Evolutionary conservation across 2,329 filamentous ascomycete species (phyloP).

Genomic region (Fusarium sp.): DNA sequence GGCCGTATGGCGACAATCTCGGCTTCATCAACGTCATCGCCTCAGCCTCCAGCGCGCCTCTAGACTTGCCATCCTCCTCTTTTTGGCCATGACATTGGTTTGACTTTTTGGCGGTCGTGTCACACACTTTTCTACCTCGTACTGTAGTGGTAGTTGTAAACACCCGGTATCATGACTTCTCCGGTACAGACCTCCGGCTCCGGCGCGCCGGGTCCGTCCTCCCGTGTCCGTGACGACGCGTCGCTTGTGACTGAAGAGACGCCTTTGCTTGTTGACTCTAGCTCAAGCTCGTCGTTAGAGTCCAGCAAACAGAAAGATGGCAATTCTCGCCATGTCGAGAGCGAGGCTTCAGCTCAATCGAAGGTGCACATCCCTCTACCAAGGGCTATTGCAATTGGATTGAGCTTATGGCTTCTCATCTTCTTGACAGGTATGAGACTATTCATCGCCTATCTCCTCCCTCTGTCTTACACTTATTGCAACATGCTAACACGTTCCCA

Average conservation of each 20-base stretch:
- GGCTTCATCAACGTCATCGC: slow-evolving; percentile 12
- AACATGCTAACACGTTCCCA: slow-evolving; percentile 43
- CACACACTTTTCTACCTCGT: background rate
- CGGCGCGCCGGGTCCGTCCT: slow-evolving; percentile 25
- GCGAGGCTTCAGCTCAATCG: slow-evolving; percentile 2
- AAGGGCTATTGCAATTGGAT: slow-evolving; percentile 63
- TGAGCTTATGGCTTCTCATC: slow-evolving; percentile 49
- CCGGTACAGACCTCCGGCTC: slow-evolving; percentile 2
- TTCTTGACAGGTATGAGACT: slow-evolving; percentile 48
- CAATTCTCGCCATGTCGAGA: slow-evolving; percentile 16
- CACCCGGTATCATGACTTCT: slow-evolving; percentile 25
- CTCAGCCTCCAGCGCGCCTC: background rate
- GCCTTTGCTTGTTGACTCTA: slow-evolving; percentile 36
- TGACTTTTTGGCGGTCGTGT: slow-evolving; percentile 1
- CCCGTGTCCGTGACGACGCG: slow-evolving; percentile 12
- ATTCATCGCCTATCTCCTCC: background rate
- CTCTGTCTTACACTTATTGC: background rate
- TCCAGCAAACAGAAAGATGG: slow-evolving; percentile 5
- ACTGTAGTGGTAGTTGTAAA: background rate
- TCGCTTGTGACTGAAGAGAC: slow-evolving; percentile 40
- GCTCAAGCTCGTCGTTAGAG: slow-evolving; percentile 13
- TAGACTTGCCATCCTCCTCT: background rate
- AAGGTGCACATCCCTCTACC: slow-evolving; percentile 48
- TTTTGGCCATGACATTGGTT: slow-evolving; percentile 2
- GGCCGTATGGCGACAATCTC: slow-evolving; percentile 20